Conservation (phyloP, 352 stramenopile genomes). For the Salisapilia sapeloensis region DNA sequence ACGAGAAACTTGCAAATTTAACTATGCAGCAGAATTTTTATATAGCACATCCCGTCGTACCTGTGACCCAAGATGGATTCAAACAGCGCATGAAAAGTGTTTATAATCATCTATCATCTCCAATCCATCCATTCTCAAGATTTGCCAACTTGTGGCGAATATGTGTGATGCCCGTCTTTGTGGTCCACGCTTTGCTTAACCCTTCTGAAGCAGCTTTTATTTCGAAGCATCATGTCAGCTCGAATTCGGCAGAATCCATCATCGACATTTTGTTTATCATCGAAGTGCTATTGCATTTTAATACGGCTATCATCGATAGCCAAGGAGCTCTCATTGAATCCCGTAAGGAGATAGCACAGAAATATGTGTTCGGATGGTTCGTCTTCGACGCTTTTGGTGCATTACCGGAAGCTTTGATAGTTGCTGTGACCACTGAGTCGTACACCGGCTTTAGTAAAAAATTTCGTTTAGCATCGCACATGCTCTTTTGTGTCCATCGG, state of each 20-base stretch:
- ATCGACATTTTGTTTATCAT: slow-evolving; percentile 14
- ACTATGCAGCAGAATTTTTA: too few species aligned
- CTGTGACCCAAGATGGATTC: too few species aligned
- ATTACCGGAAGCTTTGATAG: slow-evolving; percentile 5
- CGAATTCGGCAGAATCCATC: slow-evolving; percentile 2
- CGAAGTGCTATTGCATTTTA: slow-evolving; percentile 23
- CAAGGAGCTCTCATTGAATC: slow-evolving; percentile 12
- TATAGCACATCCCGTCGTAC: too few species aligned
- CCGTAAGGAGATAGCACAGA: slow-evolving; percentile 11
- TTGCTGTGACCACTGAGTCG: slow-evolving; percentile 4
- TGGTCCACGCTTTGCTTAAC: slow-evolving; percentile 10
- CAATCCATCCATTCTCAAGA: too few species aligned
- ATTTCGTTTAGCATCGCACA: slow-evolving; percentile 4
- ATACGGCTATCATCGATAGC: slow-evolving; percentile 21
- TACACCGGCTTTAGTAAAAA: neutral
- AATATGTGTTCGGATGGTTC: slow-evolving; percentile 15
- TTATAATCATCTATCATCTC: too few species aligned
- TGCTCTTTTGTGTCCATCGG: slow-evolving; percentile 7
- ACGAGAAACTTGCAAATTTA: too few species aligned
- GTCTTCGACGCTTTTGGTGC: slow-evolving; percentile 3
- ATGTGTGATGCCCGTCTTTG: slow-evolving; percentile 7
- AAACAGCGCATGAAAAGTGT: too few species aligned
- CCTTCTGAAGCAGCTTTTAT: slow-evolving; percentile 20
- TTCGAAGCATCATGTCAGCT: neutral
- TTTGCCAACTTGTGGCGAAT: too few species aligned